Evolutionary conservation across 306 rosid species (phyloP), one percentile per base, ranked within the genome.

Genomic region (Rosa rugosa): DNA sequence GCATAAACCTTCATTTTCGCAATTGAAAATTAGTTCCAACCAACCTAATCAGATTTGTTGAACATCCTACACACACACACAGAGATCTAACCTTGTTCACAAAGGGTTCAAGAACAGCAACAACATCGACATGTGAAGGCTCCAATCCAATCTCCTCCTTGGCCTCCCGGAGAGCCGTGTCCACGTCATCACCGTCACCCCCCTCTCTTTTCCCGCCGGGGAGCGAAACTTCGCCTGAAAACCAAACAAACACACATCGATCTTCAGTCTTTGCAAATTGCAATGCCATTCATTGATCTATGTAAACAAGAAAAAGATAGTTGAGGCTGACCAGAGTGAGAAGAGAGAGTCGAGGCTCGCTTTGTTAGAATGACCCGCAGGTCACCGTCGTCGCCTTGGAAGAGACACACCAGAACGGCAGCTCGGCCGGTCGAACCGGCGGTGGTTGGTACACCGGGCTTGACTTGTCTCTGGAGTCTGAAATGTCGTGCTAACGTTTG

Each of bases 121-220:
- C 97, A 68, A 92, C 88, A 77, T 90, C 77, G 23, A 95, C 97
- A 4, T 18, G 23, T 31, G 86, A 80, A 9, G 99, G 98, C 79
- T 90, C 97, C 88, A 95, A 80, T 56, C 97, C 98, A 81, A 95
- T 95, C 80, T 95, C 98, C 87, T 95, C 99, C 49, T 75, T 40
- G 38, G 99, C 99, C 84, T 95, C 99, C 80, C 99, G 90, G 59
- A 85, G 88, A 5, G 99, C 99, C 23, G 98, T 92, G 42, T 87
- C 94, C 54, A 79, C 94, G 54, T 95, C 99, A 82, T 91, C 94
- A 85, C 79, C 86, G 78, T 95, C 98, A 62, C 92, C 96, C 73
- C 91, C 97, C 50, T 91, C 98, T 14, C 80, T 88, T 82, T 95
- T 95, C 80, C 99, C 99, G 70, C 99, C 99, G 0, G 98, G 99